These are phyloP conservation scores for Xylariaceae sp. DNA, from an alignment of 2,329 filamentous ascomycete species.

Conservation along the genomic window DNA sequence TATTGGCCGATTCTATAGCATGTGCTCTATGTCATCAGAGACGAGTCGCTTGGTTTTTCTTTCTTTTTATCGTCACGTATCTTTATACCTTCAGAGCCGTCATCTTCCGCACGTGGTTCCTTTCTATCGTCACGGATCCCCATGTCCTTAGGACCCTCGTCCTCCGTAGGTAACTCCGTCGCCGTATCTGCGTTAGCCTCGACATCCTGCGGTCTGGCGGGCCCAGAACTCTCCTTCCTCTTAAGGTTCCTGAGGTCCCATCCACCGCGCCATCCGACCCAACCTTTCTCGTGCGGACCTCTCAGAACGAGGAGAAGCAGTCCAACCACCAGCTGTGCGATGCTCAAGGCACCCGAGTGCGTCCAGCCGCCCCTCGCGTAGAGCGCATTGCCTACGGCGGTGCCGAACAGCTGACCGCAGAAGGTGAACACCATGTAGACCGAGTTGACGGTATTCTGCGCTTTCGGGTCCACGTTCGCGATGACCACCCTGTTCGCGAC, in stretches of 20 bases:
- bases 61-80: too few species aligned
- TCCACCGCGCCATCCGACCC: constrained; percentile 39
- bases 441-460: constrained; percentile 42
- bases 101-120: too few species aligned
- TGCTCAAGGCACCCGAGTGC: constrained; percentile 34
- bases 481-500: constrained; percentile 39
- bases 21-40: too few species aligned
- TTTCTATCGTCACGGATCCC: neutral
- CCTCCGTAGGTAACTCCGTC: constrained; percentile 9
- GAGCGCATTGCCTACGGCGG: constrained; percentile 36
- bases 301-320: constrained; percentile 27
- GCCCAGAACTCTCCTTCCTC: constrained; percentile 8
- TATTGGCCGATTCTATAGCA: too few species aligned
- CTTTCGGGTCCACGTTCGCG: constrained; percentile 34
- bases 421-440: constrained; percentile 41
- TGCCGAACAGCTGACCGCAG: constrained; percentile 39
- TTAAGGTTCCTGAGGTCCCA: constrained; percentile 31
- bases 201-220: neutral
- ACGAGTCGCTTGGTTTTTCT: too few species aligned
- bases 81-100: too few species aligned
- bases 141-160: constrained; percentile 8
- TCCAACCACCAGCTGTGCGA: constrained; percentile 34
- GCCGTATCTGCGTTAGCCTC: constrained; percentile 10
- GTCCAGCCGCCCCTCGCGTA: constrained; percentile 39
- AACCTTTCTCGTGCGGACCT: constrained; percentile 37